These are phyloP conservation scores for Nephelium lappaceum DNA, from an alignment of 345 rosid species.

Conservation along the genomic window DNA sequence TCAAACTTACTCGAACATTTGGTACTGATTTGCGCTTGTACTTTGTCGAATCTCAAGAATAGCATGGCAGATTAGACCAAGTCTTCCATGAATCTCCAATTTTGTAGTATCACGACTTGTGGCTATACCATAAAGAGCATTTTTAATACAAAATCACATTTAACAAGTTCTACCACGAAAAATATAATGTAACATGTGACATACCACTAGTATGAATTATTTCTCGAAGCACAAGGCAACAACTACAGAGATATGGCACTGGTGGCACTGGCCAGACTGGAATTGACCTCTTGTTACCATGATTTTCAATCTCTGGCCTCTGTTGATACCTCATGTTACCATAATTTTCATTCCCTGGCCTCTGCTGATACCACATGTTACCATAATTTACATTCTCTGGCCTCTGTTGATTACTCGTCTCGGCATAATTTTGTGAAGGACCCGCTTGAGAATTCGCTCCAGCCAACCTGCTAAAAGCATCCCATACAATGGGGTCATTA, in stretches of 20 bases:
- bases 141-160: background rate
- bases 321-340: background rate
- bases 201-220: conserved; percentile 55
- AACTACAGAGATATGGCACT: conserved; percentile 39
- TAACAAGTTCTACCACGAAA: background rate
- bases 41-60: conserved; percentile 33
- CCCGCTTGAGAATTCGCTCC: conserved; percentile 13
- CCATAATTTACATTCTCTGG: background rate
- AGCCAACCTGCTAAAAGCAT: background rate
- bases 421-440: conserved; percentile 6
- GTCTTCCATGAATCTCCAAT: conserved; percentile 64
- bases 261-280: conserved; percentile 36
- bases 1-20: conserved; percentile 53
- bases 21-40: background rate
- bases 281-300: conserved; percentile 5
- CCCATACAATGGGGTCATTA: conserved; percentile 35
- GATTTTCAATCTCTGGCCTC: background rate
- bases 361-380: background rate
- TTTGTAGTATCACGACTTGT: conserved; percentile 25
- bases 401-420: background rate
- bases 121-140: conserved; percentile 24
- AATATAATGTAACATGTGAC: background rate
- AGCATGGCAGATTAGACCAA: conserved; percentile 57
- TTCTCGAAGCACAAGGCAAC: conserved; percentile 54
- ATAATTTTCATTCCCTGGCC: background rate